These are phyloP conservation scores for Eucalyptus brandiana DNA, from an alignment of 345 rosid genomes.

Conservation along the genomic window DNA sequence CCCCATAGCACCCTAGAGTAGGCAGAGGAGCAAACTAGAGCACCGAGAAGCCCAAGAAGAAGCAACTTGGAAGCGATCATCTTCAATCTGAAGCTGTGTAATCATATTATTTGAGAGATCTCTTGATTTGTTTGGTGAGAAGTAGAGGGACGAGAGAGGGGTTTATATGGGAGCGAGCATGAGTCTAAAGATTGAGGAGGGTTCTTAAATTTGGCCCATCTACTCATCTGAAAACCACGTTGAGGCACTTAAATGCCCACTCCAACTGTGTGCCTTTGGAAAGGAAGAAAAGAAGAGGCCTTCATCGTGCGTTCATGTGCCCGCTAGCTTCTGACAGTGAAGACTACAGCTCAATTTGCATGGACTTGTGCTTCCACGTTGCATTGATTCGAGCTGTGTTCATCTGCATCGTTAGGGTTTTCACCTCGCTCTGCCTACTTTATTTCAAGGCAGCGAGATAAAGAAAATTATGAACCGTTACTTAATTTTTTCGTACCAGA, in stretches of 20 bases:
- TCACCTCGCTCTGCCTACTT: background rate
- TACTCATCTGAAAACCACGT: slow-evolving; percentile 18
- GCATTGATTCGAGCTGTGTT: background rate
- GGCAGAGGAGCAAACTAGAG: slow-evolving; percentile 7
- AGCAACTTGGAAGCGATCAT: slow-evolving; percentile 9
- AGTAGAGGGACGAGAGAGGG: background rate
- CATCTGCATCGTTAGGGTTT: background rate
- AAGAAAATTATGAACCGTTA: background rate
- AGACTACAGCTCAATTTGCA: background rate
- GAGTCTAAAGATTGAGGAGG: background rate
- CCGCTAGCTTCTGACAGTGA: background rate
- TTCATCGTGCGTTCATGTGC: background rate
- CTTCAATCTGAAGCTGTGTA: background rate
- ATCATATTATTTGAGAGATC: background rate
- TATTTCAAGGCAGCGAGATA: background rate
- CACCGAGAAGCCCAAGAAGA: slow-evolving; percentile 16
- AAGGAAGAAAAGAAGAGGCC: background rate
- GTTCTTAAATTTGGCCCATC: slow-evolving; percentile 11
- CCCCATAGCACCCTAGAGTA: slow-evolving; percentile 18
- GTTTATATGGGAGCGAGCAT: background rate
- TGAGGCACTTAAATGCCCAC: slow-evolving; percentile 7
- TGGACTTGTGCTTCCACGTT: background rate
- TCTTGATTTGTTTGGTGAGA: background rate
- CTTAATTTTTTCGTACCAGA: background rate
- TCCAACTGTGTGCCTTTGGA: slow-evolving; percentile 10